A percentile compares a stretch with the other conserved stretches of the same genome.
These are phyloP conservation scores for Corylus americana DNA, from an alignment of 306 rosid genomes.

Conservation along the genomic window DNA sequence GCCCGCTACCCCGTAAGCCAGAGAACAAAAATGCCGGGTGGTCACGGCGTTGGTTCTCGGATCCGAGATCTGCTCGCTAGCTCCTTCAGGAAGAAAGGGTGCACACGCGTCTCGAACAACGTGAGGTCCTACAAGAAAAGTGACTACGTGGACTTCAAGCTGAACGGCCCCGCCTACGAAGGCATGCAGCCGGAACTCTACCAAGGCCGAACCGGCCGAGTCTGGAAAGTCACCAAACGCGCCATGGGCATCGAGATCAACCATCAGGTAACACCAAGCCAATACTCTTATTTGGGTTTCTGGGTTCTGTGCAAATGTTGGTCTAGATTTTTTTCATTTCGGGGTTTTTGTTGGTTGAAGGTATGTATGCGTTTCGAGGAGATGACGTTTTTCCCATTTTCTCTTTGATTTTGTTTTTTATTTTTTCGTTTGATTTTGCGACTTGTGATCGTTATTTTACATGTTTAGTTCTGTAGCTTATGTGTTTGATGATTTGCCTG, in stretches of 20 bases:
- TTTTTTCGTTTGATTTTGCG: background rate
- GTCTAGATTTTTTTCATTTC: background rate
- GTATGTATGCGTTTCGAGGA: background rate
- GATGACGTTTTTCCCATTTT: background rate
- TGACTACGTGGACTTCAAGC: constrained; percentile 78
- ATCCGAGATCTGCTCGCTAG: constrained; percentile 79
- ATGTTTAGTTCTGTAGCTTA: background rate
- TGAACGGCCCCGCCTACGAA: constrained; percentile 84
- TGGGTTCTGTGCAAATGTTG: background rate
- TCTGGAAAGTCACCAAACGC: constrained; percentile 96
- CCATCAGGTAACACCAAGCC: constrained; percentile 56
- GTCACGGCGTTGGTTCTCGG: constrained; percentile 79
- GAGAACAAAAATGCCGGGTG: constrained; percentile 74
- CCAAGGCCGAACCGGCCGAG: constrained; percentile 93
- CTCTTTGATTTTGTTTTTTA: background rate
- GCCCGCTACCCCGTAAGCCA: background rate
- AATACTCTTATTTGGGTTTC: background rate
- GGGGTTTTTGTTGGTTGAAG: background rate
- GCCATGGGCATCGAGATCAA: constrained; percentile 89
- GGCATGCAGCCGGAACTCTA: constrained; percentile 96
- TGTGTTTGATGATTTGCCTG: background rate
- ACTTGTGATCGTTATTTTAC: background rate
- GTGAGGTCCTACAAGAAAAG: constrained; percentile 70
- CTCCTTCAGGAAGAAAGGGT: constrained; percentile 95
- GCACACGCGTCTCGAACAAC: constrained; percentile 49